Evolutionary conservation across 306 rosid genomes (phyloP), one percentile per base, ranked within the genome.

Genomic region (Malus sylvestris): DNA sequence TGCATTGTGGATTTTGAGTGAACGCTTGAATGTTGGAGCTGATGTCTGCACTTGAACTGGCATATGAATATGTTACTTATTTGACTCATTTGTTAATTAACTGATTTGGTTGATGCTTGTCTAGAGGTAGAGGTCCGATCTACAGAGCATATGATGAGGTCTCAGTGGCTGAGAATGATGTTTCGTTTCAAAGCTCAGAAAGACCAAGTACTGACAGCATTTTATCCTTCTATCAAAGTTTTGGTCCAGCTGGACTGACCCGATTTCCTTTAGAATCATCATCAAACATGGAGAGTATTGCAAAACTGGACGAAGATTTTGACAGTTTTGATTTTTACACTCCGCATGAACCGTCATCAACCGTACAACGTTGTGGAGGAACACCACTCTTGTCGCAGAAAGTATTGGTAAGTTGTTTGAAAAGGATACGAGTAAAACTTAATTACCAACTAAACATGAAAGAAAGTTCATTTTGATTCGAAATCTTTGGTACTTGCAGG

Each of bases 191-290:
- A 53, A 65, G 76, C 76, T 60, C 86, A 5, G 82, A 30, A 77
- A 80, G 82, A 42, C 53, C 32, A 27, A 82, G 86, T 71, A 78
- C 85, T 4, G 81, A 80, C 23, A 75, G 82, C 75, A 64, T 45
- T 55, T 67, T 12, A 67, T 23, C 83, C 19, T 86, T 81, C 53
- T 83, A 75, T 57, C 77, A 79, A 51, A 72, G 30, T 59, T 33
- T 78, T 62, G 76, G 61, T 7, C n/a, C 52, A 22, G 53, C 67
- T 58, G 76, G 27, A 19, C n/a, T 55, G 30, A 55, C 30, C 75
- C 51, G 6, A 30, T 4, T 10, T 22, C 19, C 61, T 20, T 55
- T 10, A 30, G 73, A 10, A 22, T 53, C 73, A 53, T 51, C 76
- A 52, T 27, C 45, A 23, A 23, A 61, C 23, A 2, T 55, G 68